Conservation (phyloP, 192 early-diverging fungal genomes). For the Mycoemilia scoparia region DNA sequence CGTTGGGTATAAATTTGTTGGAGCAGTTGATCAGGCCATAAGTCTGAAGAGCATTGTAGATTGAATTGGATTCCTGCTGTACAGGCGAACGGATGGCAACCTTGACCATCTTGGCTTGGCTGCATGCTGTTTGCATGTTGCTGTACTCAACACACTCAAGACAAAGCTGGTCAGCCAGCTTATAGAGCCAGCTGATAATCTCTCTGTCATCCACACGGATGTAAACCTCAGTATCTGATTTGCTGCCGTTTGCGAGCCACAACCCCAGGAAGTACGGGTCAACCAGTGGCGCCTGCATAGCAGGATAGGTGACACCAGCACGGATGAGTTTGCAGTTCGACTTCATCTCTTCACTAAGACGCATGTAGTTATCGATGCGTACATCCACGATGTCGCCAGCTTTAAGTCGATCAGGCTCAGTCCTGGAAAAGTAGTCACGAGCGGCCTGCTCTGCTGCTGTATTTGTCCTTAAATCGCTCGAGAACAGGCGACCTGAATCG, state of each 20-base stretch:
- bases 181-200: constrained; percentile 1
- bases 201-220: neutral
- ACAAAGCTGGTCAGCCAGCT: constrained; percentile 1
- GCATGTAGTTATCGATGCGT: constrained; percentile 7
- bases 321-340: constrained; percentile 4
- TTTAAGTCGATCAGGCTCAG: neutral
- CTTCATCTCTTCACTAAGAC: constrained; percentile 5
- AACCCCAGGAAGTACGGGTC: constrained; percentile 6
- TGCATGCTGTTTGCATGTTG: constrained; percentile 5
- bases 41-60: constrained; percentile 1
- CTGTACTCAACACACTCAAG: constrained; percentile 4
- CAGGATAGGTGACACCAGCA: constrained; percentile 3
- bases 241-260: constrained; percentile 4
- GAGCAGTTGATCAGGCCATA: constrained; percentile 1
- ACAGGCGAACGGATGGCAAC: neutral
- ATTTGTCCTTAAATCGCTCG: neutral
- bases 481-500: too few relatives aligned
- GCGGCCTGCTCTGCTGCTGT: constrained; percentile 2
- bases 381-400: constrained; percentile 4
- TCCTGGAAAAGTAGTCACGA: constrained; percentile 1
- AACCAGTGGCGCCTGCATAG: constrained; percentile 1
- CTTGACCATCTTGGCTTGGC: constrained; percentile 1
- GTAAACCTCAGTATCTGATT: constrained; percentile 2
- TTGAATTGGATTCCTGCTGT: neutral
- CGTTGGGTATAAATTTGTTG: constrained; percentile 2